Percentiles rank a stretch among this genome's conserved stretches.
phyloP scores from a whole-genome alignment of 1,284 basidiomycete genomes.

The Puccinia triticina region DNA sequence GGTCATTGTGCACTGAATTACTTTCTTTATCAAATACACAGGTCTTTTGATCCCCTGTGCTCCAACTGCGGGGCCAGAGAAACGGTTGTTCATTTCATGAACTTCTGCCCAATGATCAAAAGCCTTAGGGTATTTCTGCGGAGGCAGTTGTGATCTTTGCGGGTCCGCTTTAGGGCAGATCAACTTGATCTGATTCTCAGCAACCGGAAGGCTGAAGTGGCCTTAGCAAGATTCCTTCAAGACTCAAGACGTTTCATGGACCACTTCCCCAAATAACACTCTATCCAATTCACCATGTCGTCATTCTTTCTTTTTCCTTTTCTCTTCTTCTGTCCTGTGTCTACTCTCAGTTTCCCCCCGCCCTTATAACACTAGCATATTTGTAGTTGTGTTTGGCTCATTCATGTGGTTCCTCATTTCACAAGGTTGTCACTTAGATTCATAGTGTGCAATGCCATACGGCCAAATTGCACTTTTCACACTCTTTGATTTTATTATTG shows the following conservation, averaged over 20 bases:
- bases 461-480: too few species aligned
- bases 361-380: too few species aligned
- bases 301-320: background rate
- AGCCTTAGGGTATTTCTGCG: background rate
- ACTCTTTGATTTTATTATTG: too few species aligned
- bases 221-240: background rate
- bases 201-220: background rate
- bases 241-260: background rate
- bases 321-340: background rate
- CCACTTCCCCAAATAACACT: background rate
- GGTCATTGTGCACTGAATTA: constrained; percentile 2
- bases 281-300: background rate
- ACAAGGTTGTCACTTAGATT: too few species aligned
- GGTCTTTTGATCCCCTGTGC: background rate
- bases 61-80: too few species aligned
- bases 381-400: background rate
- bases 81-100: constrained; percentile 1
- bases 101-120: background rate
- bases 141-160: background rate
- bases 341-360: background rate
- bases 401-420: too few species aligned
- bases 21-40: background rate
- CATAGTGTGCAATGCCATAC: too few species aligned
- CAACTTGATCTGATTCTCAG: background rate
- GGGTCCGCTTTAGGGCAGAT: background rate